A percentile compares a stretch with the other conserved stretches of the same genome.
Evolutionary conservation across 306 rosid species (phyloP).

Genomic region (Myrica gale): DNA sequence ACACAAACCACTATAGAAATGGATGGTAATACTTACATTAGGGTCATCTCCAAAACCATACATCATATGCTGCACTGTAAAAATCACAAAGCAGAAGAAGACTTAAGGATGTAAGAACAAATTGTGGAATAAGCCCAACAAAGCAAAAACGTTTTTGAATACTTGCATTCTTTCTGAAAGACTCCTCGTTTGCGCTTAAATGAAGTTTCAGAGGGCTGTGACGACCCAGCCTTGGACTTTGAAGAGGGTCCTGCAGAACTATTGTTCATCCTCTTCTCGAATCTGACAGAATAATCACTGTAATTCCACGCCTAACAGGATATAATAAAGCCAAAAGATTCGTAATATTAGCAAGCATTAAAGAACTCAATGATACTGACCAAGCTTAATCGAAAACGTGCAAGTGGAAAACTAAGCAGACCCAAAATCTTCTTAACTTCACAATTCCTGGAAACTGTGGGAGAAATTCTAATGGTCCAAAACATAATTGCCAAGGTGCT

Average conservation of each 20-base stretch:
- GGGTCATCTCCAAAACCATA: slow-evolving; percentile 94
- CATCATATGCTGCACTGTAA: slow-evolving; percentile 94
- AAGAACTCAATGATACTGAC: not conserved
- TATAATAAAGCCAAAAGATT: no score
- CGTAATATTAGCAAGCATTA: not conserved
- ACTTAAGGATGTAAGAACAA: not conserved
- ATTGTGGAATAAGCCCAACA: not conserved
- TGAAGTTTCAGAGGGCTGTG: slow-evolving; percentile 80
- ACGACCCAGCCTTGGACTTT: slow-evolving; percentile 60
- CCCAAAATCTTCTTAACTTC: not conserved
- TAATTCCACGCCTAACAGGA: not conserved
- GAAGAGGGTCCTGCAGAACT: slow-evolving; percentile 56
- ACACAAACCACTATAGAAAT: not conserved
- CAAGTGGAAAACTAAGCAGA: not conserved
- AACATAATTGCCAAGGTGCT: no score
- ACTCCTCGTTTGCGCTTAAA: slow-evolving; percentile 83
- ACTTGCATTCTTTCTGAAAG: slow-evolving; percentile 81
- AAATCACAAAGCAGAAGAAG: slow-evolving; percentile 11
- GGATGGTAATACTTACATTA: slow-evolving; percentile 49
- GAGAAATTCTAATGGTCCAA: no score
- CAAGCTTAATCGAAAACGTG: not conserved
- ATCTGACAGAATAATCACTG: not conserved
- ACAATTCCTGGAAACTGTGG: not conserved
- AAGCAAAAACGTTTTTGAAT: not conserved
- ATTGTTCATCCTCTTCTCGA: slow-evolving; percentile 46